phyloP scores from a whole-genome alignment of 2,329 filamentous ascomycete species.

The Pseudohalonectria lignicola region DNA sequence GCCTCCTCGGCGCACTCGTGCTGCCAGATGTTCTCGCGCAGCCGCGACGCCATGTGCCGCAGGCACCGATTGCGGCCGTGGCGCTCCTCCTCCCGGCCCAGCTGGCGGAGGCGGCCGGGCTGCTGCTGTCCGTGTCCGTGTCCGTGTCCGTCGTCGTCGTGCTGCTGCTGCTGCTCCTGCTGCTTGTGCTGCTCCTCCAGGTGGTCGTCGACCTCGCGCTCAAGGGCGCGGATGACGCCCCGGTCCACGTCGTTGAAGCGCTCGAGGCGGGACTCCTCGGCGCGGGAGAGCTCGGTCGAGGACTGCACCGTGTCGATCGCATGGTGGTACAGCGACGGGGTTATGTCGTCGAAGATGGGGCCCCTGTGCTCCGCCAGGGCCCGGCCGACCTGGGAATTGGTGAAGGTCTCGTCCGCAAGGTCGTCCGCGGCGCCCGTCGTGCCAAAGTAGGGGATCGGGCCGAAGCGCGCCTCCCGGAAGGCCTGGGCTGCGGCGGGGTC shows the following conservation, averaged over 20 bases:
- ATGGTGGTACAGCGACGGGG: conserved; percentile 3
- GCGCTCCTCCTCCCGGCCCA: no score
- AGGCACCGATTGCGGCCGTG: no score
- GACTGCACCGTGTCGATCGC: conserved; percentile 2
- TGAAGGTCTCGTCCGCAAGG: conserved; percentile 1
- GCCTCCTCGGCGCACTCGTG: conserved; percentile 1
- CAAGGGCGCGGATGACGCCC: background rate
- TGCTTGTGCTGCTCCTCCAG: background rate
- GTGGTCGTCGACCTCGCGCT: background rate
- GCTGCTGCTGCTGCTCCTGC: background rate
- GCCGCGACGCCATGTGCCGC: conserved; percentile 6
- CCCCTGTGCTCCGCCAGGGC: conserved; percentile 7
- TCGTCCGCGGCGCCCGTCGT: background rate
- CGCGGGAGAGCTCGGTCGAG: background rate
- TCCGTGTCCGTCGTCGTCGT: background rate
- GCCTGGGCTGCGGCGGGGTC: conserved; percentile 13
- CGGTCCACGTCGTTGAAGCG: conserved; percentile 1
- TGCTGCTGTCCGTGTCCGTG: background rate
- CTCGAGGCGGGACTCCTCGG: background rate
- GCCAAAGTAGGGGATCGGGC: conserved; percentile 6
- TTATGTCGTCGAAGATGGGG: conserved; percentile 2
- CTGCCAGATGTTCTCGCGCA: conserved; percentile 8
- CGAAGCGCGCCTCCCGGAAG: conserved; percentile 11
- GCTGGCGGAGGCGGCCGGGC: conserved; percentile 8
- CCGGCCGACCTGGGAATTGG: conserved; percentile 7